phyloP scores from a whole-genome alignment of 164 flowering plant genomes.

The Vitis amurensis region DNA sequence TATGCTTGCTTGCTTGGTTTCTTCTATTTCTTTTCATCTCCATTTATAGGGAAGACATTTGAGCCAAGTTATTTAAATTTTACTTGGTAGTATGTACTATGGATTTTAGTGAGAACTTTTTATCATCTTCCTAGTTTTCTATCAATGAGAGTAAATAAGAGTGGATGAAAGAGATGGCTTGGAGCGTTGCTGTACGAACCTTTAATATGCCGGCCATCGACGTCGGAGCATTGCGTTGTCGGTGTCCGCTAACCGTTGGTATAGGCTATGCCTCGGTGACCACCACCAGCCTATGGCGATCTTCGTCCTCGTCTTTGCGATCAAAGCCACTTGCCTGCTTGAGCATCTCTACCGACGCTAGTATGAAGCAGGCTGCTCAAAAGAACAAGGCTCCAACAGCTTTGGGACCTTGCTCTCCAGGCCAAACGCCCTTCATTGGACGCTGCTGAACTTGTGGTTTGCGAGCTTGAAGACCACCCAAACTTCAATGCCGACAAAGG shows the following conservation, averaged over 20 bases:
- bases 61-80: too few relatives aligned
- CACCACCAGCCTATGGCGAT: constrained; percentile 36
- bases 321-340: constrained; percentile 47
- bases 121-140: too few relatives aligned
- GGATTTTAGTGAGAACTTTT: too few relatives aligned
- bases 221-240: constrained; percentile 34
- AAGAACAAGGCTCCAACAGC: constrained; percentile 98
- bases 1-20: too few relatives aligned
- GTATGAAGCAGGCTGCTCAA: constrained; percentile 67
- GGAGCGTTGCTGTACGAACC: constrained; percentile 43
- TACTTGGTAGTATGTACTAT: too few relatives aligned
- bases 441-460: too few relatives aligned
- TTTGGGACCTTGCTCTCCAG: constrained; percentile 90
- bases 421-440: constrained; percentile 30
- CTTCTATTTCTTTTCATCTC: too few relatives aligned
- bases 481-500: too few relatives aligned
- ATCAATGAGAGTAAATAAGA: not conserved
- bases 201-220: constrained; percentile 35
- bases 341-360: constrained; percentile 30
- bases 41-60: too few relatives aligned
- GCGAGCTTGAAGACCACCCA: too few relatives aligned
- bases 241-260: constrained; percentile 44
- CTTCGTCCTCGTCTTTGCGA: constrained; percentile 19
- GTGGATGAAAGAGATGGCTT: constrained; percentile 36
- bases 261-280: constrained; percentile 54